phyloP scores from a whole-genome alignment of 768 basidiomycete genomes.

The Boletus pseudo-olivaceus region DNA sequence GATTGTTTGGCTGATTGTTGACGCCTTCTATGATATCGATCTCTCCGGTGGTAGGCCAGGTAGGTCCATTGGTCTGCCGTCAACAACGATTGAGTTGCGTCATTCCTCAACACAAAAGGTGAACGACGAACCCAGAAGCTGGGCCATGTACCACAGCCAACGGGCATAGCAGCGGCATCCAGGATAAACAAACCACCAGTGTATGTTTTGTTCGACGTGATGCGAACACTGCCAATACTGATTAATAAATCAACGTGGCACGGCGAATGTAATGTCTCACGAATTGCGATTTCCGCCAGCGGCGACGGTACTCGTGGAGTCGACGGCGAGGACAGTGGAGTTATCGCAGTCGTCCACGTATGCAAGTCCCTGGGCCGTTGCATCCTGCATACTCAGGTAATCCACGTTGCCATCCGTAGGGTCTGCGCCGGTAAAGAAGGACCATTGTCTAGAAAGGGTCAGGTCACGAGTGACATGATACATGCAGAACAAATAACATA shows the following conservation, averaged over 20 bases:
- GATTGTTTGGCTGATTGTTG: constrained; percentile 54
- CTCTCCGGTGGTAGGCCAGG: constrained; percentile 57
- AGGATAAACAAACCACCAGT: constrained; percentile 71
- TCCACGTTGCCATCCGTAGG: constrained; percentile 71
- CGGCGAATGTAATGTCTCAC: constrained; percentile 26
- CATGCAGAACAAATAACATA: constrained; percentile 27
- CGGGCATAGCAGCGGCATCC: constrained; percentile 67
- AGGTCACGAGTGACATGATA: background rate
- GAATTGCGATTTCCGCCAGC: constrained; percentile 53
- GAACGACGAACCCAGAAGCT: constrained; percentile 48
- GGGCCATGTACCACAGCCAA: constrained; percentile 62
- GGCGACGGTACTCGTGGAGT: constrained; percentile 47
- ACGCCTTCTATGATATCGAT: constrained; percentile 78
- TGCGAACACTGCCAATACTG: constrained; percentile 51
- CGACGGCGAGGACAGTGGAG: constrained; percentile 60
- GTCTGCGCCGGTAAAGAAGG: constrained; percentile 60
- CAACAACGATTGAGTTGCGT: too few species aligned
- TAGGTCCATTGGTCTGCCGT: constrained; percentile 41
- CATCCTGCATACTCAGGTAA: constrained; percentile 48
- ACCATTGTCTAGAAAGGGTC: constrained; percentile 50
- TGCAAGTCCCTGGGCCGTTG: constrained; percentile 51
- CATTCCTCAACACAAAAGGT: too few species aligned
- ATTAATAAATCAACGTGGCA: background rate
- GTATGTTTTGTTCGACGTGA: constrained; percentile 59
- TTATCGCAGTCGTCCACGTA: constrained; percentile 54